Conservation (phyloP, 352 stramenopile species). For the Pythium phragmitis region DNA sequence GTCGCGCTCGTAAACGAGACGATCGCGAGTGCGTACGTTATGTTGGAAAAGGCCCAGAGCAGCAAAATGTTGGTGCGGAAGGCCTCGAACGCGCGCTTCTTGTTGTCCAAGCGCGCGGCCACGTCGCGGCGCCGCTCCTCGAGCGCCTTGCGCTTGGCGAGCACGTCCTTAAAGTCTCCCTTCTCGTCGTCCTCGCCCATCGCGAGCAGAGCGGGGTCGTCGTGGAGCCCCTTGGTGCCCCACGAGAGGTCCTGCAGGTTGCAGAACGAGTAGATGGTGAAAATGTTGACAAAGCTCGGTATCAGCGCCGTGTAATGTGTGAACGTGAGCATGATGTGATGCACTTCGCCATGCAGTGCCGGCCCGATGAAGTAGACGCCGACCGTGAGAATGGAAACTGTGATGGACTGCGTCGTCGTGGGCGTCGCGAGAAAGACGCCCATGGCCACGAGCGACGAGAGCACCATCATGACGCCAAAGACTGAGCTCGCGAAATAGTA, state of each 20-base stretch:
- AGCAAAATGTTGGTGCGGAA: constrained; percentile 85
- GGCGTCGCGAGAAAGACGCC: constrained; percentile 74
- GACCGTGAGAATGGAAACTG: constrained; percentile 65
- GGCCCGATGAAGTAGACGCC: constrained; percentile 85
- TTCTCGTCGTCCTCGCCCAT: constrained; percentile 63
- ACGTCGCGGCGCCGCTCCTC: constrained; percentile 72
- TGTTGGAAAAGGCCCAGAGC: constrained; percentile 79
- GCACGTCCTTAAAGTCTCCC: constrained; percentile 82
- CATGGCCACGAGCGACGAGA: constrained; percentile 68
- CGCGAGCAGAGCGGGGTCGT: constrained; percentile 43
- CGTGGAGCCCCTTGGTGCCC: constrained; percentile 74
- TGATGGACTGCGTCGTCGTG: constrained; percentile 49
- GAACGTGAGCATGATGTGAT: constrained; percentile 86
- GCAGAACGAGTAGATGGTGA: constrained; percentile 90
- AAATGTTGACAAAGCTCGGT: constrained; percentile 89
- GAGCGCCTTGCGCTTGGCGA: constrained; percentile 68
- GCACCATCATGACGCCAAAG: constrained; percentile 79
- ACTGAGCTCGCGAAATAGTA: constrained; percentile 78
- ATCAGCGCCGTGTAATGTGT: constrained; percentile 87
- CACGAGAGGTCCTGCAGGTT: constrained; percentile 88
- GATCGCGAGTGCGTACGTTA: constrained; percentile 76
- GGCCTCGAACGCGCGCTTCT: constrained; percentile 78
- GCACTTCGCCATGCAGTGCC: constrained; percentile 73
- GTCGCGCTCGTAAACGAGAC: constrained; percentile 58
- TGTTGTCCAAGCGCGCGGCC: constrained; percentile 48